phyloP scores from a whole-genome alignment of 139 green algal species.

The Zygnema cylindricum region DNA sequence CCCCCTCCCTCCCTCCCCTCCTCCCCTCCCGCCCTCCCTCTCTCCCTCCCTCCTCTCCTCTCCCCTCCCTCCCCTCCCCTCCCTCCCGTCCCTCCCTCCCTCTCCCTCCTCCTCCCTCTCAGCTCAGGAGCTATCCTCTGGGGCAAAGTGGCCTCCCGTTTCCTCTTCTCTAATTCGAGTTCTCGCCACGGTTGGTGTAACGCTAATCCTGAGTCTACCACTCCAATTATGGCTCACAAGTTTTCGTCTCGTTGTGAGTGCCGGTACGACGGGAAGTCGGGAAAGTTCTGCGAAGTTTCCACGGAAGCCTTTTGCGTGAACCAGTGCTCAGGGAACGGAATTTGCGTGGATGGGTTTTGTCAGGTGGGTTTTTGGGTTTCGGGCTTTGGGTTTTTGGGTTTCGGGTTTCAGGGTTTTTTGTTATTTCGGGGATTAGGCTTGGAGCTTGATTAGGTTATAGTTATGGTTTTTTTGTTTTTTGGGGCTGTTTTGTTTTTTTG shows the following conservation, averaged over 20 bases:
- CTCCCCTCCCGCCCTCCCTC: too few species aligned
- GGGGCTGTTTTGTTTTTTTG: too few species aligned
- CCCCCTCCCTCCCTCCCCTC: constrained; percentile 35
- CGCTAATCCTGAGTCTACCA: neutral
- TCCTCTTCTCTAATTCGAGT: neutral
- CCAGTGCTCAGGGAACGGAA: constrained; percentile 47
- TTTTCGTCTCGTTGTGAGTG: neutral
- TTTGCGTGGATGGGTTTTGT: constrained; percentile 26
- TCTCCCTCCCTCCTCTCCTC: constrained; percentile 12
- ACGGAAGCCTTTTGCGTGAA: constrained; percentile 32
- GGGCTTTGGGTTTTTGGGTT: too few species aligned
- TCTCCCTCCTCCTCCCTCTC: neutral
- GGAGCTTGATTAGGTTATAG: too few species aligned
- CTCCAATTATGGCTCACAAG: neutral
- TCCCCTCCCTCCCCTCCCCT: constrained; percentile 1
- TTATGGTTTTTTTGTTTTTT: too few species aligned
- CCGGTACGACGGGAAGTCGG: constrained; percentile 10
- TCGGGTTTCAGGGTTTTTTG: too few species aligned
- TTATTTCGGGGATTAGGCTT: too few species aligned
- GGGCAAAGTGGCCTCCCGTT: neutral
- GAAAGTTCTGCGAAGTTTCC: constrained; percentile 28
- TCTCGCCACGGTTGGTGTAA: constrained; percentile 43
- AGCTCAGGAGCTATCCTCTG: neutral
- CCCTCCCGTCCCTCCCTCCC: neutral
- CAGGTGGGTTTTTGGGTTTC: constrained; percentile 28